Conservation (phyloP, 2,329 filamentous ascomycete species). For the Drechslerella dactyloides region DNA sequence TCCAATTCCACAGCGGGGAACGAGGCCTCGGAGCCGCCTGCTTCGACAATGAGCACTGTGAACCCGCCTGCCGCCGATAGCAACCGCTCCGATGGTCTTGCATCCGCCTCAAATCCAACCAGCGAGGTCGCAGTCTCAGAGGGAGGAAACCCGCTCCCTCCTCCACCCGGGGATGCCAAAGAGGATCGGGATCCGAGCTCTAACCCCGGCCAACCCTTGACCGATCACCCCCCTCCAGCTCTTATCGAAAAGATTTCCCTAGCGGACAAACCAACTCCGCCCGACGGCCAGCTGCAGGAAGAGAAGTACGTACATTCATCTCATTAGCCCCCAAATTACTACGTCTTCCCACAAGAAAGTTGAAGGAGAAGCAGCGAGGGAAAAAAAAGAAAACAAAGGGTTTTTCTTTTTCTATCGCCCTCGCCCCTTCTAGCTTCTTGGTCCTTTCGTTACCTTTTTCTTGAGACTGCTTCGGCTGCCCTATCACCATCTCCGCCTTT, state of each 20-base stretch:
- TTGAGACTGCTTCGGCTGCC: conserved; percentile 28
- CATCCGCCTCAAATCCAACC: conserved; percentile 10
- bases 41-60: conserved; percentile 12
- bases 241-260: conserved; percentile 50
- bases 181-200: conserved; percentile 20
- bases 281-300: conserved; percentile 44
- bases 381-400: too few species aligned
- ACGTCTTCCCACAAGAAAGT: conserved; percentile 24
- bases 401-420: conserved; percentile 40
- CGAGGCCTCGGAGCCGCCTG: conserved; percentile 18
- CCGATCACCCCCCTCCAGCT: conserved; percentile 39
- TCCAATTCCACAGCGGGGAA: conserved; percentile 16
- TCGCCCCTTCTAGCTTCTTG: conserved; percentile 19
- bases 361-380: too few species aligned
- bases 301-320: conserved; percentile 33
- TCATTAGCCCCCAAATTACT: conserved; percentile 42
- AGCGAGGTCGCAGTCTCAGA: conserved; percentile 4
- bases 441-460: conserved; percentile 29
- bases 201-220: conserved; percentile 34
- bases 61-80: conserved; percentile 11
- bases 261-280: conserved; percentile 37
- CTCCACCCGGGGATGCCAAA: conserved; percentile 20
- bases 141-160: conserved; percentile 6
- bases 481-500: conserved; percentile 49
- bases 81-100: conserved; percentile 4